These are phyloP conservation scores for Corynascus novoguineensis DNA, from an alignment of 495 filamentous ascomycete genomes.

Conservation along the genomic window DNA sequence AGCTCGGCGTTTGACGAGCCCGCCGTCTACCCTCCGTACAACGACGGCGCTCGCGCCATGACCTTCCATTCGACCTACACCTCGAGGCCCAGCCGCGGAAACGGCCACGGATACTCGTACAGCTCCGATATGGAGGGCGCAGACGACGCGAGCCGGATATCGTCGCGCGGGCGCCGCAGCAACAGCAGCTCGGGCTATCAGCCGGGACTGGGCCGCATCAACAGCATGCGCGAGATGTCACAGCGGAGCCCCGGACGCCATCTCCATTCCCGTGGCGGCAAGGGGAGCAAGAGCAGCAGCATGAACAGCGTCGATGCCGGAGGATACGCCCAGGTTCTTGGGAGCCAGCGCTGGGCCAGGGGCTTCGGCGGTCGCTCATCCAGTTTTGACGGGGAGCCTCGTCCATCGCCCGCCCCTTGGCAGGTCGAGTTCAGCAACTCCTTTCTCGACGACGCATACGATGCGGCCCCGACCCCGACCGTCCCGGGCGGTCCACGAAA, in stretches of 20 bases:
- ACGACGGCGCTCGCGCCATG: slow-evolving; percentile 32
- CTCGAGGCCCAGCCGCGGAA: slow-evolving; percentile 39
- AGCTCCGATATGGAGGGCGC: slow-evolving; percentile 63
- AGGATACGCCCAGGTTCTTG: slow-evolving; percentile 49
- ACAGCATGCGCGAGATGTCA: slow-evolving; percentile 52
- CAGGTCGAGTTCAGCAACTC: slow-evolving; percentile 41
- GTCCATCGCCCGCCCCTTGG: slow-evolving; percentile 32
- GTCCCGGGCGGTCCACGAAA: slow-evolving; percentile 73
- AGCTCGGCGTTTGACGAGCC: slow-evolving; percentile 28
- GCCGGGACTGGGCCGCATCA: slow-evolving; percentile 55
- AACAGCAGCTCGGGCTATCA: slow-evolving; percentile 75
- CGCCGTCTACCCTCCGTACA: slow-evolving; percentile 20
- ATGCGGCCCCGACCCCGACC: slow-evolving; percentile 85
- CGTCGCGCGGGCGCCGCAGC: slow-evolving; percentile 66
- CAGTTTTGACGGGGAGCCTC: slow-evolving; percentile 63
- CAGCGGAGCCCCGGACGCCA: slow-evolving; percentile 35
- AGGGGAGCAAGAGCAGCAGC: slow-evolving; percentile 67
- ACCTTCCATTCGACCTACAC: slow-evolving; percentile 24
- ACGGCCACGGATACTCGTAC: slow-evolving; percentile 67
- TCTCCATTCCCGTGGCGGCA: slow-evolving; percentile 49
- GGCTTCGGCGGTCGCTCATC: slow-evolving; percentile 59
- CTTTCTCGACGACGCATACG: slow-evolving; percentile 51
- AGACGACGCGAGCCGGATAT: slow-evolving; percentile 58
- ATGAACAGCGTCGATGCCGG: slow-evolving; percentile 66
- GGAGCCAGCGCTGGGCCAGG: slow-evolving; percentile 53